Evolutionary conservation across 2,329 filamentous ascomycete species (phyloP).

Genomic region (Botrytis cinerea): DNA sequence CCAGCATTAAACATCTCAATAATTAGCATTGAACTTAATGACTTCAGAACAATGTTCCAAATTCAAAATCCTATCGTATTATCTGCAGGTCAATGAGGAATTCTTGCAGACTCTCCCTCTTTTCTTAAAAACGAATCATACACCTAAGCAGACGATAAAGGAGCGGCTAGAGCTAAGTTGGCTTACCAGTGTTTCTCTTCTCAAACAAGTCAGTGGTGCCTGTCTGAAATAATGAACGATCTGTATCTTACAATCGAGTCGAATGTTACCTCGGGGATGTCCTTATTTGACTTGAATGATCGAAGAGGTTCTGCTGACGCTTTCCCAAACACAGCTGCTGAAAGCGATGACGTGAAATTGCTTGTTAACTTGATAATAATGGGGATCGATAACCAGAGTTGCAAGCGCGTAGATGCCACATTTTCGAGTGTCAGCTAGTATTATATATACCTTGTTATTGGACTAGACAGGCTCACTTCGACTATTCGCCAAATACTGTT

Average conservation of each 20-base stretch:
- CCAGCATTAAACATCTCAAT: background rate
- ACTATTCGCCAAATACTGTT: background rate
- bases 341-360: no score
- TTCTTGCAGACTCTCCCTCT: background rate
- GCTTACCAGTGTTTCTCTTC: background rate
- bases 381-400: no score
- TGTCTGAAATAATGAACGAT: background rate
- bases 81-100: background rate
- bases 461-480: background rate
- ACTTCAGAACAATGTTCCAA: background rate
- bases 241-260: background rate
- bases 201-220: background rate
- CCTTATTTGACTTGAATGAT: background rate
- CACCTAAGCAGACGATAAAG: background rate
- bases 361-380: no score
- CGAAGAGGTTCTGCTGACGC: background rate
- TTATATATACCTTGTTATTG: background rate
- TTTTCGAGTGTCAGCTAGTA: no score
- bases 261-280: no score
- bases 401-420: no score
- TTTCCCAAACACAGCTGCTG: background rate
- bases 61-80: background rate
- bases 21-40: background rate
- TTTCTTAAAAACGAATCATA: background rate
- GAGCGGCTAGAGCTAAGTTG: background rate